Evolutionary conservation across 1,139 yeast species (phyloP).

Genomic region (Magnusiomyces fungicola): DNA sequence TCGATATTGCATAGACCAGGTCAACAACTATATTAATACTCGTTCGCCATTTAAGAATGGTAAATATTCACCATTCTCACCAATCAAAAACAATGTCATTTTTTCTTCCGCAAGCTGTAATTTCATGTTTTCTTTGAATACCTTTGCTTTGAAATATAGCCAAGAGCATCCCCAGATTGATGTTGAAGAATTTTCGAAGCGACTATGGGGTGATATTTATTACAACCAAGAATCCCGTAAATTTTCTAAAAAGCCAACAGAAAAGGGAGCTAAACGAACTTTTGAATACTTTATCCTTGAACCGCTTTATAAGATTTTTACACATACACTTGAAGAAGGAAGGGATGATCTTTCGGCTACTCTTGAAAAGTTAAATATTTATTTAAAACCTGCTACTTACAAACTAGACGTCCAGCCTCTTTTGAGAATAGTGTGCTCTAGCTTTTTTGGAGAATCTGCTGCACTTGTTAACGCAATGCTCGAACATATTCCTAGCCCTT

Average conservation of each 20-base stretch:
- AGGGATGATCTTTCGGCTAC: slow-evolving; percentile 37
- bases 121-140: slow-evolving; percentile 55
- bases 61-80: slow-evolving; percentile 40
- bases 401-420: slow-evolving; percentile 51
- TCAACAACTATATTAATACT: slow-evolving; percentile 45
- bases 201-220: slow-evolving; percentile 75
- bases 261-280: slow-evolving; percentile 38
- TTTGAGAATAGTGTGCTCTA: slow-evolving; percentile 46
- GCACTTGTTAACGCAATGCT: slow-evolving; percentile 51
- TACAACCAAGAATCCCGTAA: slow-evolving; percentile 40
- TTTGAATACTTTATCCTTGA: slow-evolving; percentile 65
- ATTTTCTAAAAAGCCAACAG: slow-evolving; percentile 40
- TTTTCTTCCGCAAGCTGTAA: slow-evolving; percentile 64
- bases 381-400: slow-evolving; percentile 26
- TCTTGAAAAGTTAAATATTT: slow-evolving; percentile 37
- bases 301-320: slow-evolving; percentile 73
- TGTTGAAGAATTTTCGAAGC: slow-evolving; percentile 39
- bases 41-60: slow-evolving; percentile 16
- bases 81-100: slow-evolving; percentile 56
- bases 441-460: slow-evolving; percentile 47
- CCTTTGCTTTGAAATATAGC: slow-evolving; percentile 55
- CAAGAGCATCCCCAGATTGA: slow-evolving; percentile 34
- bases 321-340: slow-evolving; percentile 53
- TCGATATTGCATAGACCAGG: slow-evolving; percentile 50
- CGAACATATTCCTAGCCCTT: slow-evolving; percentile 39